These are phyloP conservation scores for Effrenium voratum DNA, from an alignment of 73 alveolate species.

Conservation along the genomic window DNA sequence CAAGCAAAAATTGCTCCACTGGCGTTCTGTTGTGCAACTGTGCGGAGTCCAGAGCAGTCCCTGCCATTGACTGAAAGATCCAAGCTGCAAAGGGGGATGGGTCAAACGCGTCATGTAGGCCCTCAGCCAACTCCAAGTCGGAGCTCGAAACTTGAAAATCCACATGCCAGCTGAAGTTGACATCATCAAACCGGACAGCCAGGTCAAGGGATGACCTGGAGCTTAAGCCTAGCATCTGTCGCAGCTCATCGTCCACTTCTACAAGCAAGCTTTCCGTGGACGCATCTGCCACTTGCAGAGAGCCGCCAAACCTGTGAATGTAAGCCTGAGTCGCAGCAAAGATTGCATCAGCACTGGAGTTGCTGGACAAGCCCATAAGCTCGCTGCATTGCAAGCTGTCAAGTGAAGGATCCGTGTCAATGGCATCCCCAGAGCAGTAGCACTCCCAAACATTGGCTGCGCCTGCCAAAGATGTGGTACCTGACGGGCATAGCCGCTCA, in stretches of 20 bases:
- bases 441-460: constrained; percentile 73
- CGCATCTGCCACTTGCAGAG: constrained; percentile 53
- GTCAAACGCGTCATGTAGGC: constrained; percentile 11
- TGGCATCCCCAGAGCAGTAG: constrained; percentile 30
- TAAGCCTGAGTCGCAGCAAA: not conserved
- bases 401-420: constrained; percentile 20
- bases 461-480: constrained; percentile 5
- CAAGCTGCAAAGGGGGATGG: not conserved
- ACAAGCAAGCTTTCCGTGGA: not conserved
- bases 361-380: not conserved
- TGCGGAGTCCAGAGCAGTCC: constrained; percentile 66
- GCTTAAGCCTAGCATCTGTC: not conserved
- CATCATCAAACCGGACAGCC: not conserved
- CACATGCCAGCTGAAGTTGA: constrained; percentile 19
- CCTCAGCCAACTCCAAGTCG: constrained; percentile 6
- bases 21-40: not conserved
- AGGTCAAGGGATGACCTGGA: constrained; percentile 6
- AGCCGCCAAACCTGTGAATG: not conserved
- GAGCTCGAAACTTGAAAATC: constrained; percentile 35
- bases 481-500: not conserved
- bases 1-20: not conserved
- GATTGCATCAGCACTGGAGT: constrained; percentile 3
- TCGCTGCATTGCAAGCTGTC: constrained; percentile 49
- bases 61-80: constrained; percentile 1
- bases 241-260: not conserved